These are phyloP conservation scores for Mycena galericulata DNA, from an alignment of 768 basidiomycete species.

Conservation along the genomic window DNA sequence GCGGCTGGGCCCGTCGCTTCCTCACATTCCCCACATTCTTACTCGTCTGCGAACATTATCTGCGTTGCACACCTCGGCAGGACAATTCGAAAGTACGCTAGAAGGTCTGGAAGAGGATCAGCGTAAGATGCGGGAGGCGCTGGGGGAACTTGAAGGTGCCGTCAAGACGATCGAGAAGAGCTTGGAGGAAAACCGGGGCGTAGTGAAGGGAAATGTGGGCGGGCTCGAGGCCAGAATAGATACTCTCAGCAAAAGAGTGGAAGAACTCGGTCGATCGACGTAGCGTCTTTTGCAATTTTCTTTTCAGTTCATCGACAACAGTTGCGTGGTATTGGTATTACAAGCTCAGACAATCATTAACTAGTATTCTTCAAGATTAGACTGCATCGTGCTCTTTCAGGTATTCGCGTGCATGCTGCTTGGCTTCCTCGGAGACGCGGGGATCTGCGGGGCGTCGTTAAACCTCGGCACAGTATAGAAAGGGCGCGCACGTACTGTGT, in stretches of 20 bases:
- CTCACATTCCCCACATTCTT: slow-evolving; percentile 91
- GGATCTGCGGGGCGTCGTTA: slow-evolving; percentile 49
- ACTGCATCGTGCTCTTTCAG: slow-evolving; percentile 45
- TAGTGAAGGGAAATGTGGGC: slow-evolving; percentile 79
- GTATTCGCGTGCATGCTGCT: slow-evolving; percentile 59
- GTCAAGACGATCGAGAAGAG: slow-evolving; percentile 81
- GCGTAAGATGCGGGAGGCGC: slow-evolving; percentile 66
- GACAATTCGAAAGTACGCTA: slow-evolving; percentile 79
- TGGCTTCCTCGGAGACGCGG: slow-evolving; percentile 60
- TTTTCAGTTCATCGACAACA: neutral
- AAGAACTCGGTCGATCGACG: slow-evolving; percentile 48
- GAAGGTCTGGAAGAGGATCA: slow-evolving; percentile 80
- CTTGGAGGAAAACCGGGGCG: slow-evolving; percentile 75
- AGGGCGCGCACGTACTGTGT: slow-evolving; percentile 50
- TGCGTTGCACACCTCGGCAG: slow-evolving; percentile 83
- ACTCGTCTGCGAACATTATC: slow-evolving; percentile 89
- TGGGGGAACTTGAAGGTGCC: slow-evolving; percentile 77
- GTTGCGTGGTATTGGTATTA: neutral
- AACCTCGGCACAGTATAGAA: neutral
- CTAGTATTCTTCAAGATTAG: no score
- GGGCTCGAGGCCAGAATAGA: slow-evolving; percentile 71
- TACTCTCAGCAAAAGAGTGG: slow-evolving; percentile 53
- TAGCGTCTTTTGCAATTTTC: neutral
- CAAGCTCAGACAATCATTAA: no score
- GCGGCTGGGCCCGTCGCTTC: slow-evolving; percentile 77